A percentile compares a stretch with the other conserved stretches of the same genome.
phyloP scores from a whole-genome alignment of 768 basidiomycete genomes.

The Amanita polypyramis region DNA sequence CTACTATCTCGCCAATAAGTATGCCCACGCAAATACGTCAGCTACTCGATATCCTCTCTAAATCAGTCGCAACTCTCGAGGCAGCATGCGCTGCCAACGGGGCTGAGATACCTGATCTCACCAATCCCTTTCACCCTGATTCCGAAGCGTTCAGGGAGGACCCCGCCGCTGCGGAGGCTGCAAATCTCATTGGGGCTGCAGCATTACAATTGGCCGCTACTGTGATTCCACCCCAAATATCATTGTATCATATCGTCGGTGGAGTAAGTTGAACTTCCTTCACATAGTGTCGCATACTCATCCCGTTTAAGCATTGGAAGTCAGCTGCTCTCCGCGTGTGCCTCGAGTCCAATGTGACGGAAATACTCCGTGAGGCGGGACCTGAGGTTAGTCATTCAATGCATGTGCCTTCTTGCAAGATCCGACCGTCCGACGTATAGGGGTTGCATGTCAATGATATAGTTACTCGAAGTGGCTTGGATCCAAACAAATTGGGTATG shows the following conservation, averaged over 20 bases:
- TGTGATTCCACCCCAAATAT: conserved; percentile 11
- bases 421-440: conserved; percentile 9
- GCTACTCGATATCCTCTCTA: conserved; percentile 3
- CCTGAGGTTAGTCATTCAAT: conserved; percentile 13
- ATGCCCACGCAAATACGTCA: not conserved
- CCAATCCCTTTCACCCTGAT: conserved; percentile 13
- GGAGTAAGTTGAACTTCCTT: conserved; percentile 6
- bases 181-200: conserved; percentile 14
- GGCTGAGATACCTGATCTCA: conserved; percentile 12
- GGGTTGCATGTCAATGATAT: conserved; percentile 28
- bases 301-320: conserved; percentile 12
- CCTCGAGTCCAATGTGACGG: conserved; percentile 17
- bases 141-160: conserved; percentile 14
- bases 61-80: conserved; percentile 2
- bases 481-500: conserved; percentile 24
- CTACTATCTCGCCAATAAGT: too few species aligned
- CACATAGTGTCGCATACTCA: not conserved
- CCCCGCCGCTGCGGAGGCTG: conserved; percentile 12
- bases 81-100: conserved; percentile 9
- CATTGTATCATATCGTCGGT: conserved; percentile 7
- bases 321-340: conserved; percentile 17
- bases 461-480: conserved; percentile 19
- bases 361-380: conserved; percentile 23
- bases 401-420: not conserved
- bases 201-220: conserved; percentile 17